phyloP scores from a whole-genome alignment of 2,329 filamentous ascomycete genomes.

The Xylogone sp. region DNA sequence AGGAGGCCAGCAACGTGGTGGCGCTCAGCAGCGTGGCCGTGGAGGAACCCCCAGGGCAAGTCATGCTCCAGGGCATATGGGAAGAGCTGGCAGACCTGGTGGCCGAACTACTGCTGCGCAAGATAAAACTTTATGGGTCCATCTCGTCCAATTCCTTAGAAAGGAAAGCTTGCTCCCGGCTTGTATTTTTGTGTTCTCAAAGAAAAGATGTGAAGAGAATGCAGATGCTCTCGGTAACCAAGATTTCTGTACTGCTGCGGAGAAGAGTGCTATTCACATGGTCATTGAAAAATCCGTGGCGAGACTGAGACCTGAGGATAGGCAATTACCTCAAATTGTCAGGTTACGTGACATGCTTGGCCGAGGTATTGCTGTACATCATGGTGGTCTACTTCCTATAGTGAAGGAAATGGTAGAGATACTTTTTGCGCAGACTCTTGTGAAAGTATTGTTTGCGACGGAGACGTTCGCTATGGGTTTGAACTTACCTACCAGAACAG shows the following conservation, averaged over 20 bases:
- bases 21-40: slow-evolving; percentile 45
- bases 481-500: slow-evolving; percentile 90
- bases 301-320: slow-evolving; percentile 84
- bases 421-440: slow-evolving; percentile 87
- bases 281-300: slow-evolving; percentile 94
- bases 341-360: slow-evolving; percentile 80
- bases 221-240: slow-evolving; percentile 92
- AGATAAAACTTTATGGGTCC: slow-evolving; percentile 95
- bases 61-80: slow-evolving; percentile 77
- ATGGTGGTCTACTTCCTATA: slow-evolving; percentile 90
- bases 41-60: slow-evolving; percentile 42
- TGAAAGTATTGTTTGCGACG: slow-evolving; percentile 95
- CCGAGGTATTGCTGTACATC: slow-evolving; percentile 91
- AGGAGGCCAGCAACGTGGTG: slow-evolving; percentile 50
- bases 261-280: slow-evolving; percentile 98
- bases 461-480: slow-evolving; percentile 99
- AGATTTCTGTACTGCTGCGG: slow-evolving; percentile 87
- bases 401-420: slow-evolving; percentile 98
- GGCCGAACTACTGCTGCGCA: slow-evolving; percentile 87
- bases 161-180: slow-evolving; percentile 85
- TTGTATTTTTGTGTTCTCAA: slow-evolving; percentile 98
- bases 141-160: slow-evolving; percentile 85
- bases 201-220: slow-evolving; percentile 96
- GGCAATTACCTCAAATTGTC: slow-evolving; percentile 86
- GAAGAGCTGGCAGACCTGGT: slow-evolving; percentile 77